phyloP scores from a whole-genome alignment of 2,329 filamentous ascomycete species.

The Aureobasidium sp. region DNA sequence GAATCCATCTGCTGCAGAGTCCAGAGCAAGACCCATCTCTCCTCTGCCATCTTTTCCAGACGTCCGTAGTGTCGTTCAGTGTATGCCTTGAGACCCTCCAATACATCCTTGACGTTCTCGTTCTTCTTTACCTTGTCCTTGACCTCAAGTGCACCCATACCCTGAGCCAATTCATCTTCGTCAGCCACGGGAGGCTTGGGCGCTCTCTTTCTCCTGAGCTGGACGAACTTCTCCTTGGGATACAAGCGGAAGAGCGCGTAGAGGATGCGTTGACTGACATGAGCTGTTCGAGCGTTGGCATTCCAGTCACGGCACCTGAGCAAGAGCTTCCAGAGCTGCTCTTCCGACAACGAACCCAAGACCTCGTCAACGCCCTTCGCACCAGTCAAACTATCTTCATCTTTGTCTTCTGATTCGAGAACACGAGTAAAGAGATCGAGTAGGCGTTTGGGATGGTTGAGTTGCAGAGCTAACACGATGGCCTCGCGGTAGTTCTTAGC shows the following conservation, averaged over 20 bases:
- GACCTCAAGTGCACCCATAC: conserved; percentile 23
- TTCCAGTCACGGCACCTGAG: conserved; percentile 91
- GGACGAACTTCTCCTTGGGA: conserved; percentile 66
- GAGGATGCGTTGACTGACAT: conserved; percentile 78
- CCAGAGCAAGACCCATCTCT: conserved; percentile 92
- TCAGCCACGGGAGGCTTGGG: conserved; percentile 15
- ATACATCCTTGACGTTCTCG: conserved; percentile 69
- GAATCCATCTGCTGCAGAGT: conserved; percentile 87
- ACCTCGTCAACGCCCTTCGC: conserved; percentile 70
- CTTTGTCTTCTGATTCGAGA: conserved; percentile 54
- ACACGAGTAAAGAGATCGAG: conserved; percentile 78
- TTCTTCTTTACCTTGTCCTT: conserved; percentile 36
- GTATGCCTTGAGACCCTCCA: conserved; percentile 82
- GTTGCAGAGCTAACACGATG: conserved; percentile 81
- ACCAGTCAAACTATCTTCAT: conserved; percentile 58
- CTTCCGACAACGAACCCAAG: conserved; percentile 67
- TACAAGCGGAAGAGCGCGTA: conserved; percentile 74
- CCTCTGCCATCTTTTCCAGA: conserved; percentile 82
- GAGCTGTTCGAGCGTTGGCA: conserved; percentile 80
- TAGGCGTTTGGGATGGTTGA: conserved; percentile 87
- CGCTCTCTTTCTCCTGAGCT: conserved; percentile 26
- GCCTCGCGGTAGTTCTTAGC: conserved; percentile 85
- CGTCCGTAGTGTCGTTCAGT: conserved; percentile 89
- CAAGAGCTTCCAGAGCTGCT: conserved; percentile 78
- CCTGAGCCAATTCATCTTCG: conserved; percentile 24